Evolutionary conservation across 129 eudicot species (phyloP).

Genomic region (Erigeron canadensis): DNA sequence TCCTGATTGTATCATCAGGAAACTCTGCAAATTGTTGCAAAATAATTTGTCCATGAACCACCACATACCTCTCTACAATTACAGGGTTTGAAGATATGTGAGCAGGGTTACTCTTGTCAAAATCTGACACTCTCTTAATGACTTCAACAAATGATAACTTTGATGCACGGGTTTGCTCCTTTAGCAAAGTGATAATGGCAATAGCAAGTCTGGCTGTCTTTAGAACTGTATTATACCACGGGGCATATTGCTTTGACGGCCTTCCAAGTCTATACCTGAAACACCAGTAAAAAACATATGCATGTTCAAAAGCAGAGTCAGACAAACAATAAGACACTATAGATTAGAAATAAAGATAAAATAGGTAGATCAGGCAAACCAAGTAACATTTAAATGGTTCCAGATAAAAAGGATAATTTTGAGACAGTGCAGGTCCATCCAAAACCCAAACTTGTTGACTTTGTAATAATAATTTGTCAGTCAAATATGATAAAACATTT

Average conservation of each 20-base stretch:
- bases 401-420: too few species aligned
- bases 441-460: too few species aligned
- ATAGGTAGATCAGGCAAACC: background rate
- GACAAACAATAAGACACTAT: background rate
- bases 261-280: slow-evolving; percentile 97
- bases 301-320: slow-evolving; percentile 2
- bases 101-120: slow-evolving; percentile 72
- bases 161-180: slow-evolving; percentile 92
- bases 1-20: slow-evolving; percentile 79
- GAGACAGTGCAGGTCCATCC: too few species aligned
- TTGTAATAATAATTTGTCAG: too few species aligned
- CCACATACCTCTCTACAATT: slow-evolving; percentile 70
- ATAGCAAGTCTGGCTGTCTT: slow-evolving; percentile 87
- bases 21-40: slow-evolving; percentile 84
- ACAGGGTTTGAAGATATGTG: slow-evolving; percentile 69
- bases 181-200: slow-evolving; percentile 71
- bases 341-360: background rate
- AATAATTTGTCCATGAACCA: slow-evolving; percentile 93
- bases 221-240: slow-evolving; percentile 92
- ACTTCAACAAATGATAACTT: slow-evolving; percentile 73
- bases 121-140: slow-evolving; percentile 67
- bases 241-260: slow-evolving; percentile 89
- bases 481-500: too few species aligned
- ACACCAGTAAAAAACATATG: slow-evolving; percentile 12
- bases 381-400: background rate